Evolutionary conservation across 2,329 filamentous ascomycete species (phyloP).

Genomic region (Tolypocladium cylindrosporum): DNA sequence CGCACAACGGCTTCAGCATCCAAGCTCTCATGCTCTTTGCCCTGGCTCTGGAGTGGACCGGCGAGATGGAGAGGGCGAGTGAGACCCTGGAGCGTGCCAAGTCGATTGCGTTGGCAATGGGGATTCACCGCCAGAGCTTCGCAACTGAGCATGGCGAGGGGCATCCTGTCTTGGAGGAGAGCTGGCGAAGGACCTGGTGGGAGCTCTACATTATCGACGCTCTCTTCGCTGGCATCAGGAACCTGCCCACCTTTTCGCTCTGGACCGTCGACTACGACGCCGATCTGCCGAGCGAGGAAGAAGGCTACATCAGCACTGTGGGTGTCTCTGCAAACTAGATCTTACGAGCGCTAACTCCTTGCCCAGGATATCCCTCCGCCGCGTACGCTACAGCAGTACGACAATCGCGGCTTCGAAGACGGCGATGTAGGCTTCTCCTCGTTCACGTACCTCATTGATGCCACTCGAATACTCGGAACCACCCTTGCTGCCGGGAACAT

Average conservation of each 20-base stretch:
- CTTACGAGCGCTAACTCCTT: background rate
- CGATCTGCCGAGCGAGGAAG: constrained; percentile 64
- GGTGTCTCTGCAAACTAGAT: constrained; percentile 8
- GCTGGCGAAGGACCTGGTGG: constrained; percentile 78
- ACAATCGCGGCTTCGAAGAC: constrained; percentile 56
- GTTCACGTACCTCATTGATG: constrained; percentile 68
- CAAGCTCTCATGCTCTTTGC: constrained; percentile 64
- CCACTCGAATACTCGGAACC: constrained; percentile 59
- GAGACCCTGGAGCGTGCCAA: constrained; percentile 54
- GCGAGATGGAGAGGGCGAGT: constrained; percentile 53
- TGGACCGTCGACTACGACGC: constrained; percentile 54
- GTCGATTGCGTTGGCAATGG: constrained; percentile 28
- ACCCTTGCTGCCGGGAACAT: constrained; percentile 33
- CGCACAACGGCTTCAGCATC: constrained; percentile 40
- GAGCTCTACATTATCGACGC: constrained; percentile 61
- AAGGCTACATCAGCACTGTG: constrained; percentile 45
- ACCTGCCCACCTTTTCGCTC: constrained; percentile 53
- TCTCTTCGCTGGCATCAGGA: constrained; percentile 64
- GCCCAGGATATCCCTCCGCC: constrained; percentile 38
- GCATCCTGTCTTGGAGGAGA: constrained; percentile 58
- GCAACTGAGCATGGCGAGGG: constrained; percentile 47
- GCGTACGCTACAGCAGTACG: constrained; percentile 59
- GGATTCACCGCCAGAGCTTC: constrained; percentile 56
- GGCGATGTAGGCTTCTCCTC: constrained; percentile 62
- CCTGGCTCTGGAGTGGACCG: constrained; percentile 61